Conservation (phyloP, 164 flowering plant genomes). For the Magnolia sinica region DNA sequence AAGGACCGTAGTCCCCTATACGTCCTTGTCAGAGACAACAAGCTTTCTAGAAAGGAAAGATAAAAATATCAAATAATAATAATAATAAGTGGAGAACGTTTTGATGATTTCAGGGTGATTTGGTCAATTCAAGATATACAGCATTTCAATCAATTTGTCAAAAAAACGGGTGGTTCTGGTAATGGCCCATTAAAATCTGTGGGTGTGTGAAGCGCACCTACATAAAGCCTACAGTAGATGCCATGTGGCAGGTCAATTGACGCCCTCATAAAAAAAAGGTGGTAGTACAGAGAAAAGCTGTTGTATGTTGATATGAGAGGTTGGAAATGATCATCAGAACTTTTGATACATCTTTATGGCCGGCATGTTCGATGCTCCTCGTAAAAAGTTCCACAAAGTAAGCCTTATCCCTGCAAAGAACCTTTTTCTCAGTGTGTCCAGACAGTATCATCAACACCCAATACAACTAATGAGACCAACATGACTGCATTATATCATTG, state of each 20-base stretch:
- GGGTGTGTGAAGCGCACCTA: no score
- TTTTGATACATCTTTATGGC: slow-evolving; percentile 97
- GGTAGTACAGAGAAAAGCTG: not conserved
- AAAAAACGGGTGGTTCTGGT: not conserved
- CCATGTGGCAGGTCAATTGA: no score
- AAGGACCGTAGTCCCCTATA: no score
- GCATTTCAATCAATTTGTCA: not conserved
- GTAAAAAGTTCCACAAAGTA: slow-evolving; percentile 84
- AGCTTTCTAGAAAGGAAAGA: no score
- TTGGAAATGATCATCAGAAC: slow-evolving; percentile 24
- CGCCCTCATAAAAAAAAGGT: no score
- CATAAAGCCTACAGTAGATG: no score
- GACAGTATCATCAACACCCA: not conserved
- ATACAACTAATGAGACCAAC: not conserved
- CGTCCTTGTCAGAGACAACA: no score
- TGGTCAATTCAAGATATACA: not conserved
- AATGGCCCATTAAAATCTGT: not conserved
- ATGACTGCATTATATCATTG: slow-evolving; percentile 5
- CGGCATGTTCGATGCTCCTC: slow-evolving; percentile 79
- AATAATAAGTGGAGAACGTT: no score
- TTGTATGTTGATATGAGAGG: not conserved
- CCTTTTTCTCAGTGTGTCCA: not conserved
- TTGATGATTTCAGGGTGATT: no score
- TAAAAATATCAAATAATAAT: no score
- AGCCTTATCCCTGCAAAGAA: slow-evolving; percentile 68